Base-by-base conservation (phyloP, 2,329 filamentous ascomycete species). In the Botrytis galanthina region DNA sequence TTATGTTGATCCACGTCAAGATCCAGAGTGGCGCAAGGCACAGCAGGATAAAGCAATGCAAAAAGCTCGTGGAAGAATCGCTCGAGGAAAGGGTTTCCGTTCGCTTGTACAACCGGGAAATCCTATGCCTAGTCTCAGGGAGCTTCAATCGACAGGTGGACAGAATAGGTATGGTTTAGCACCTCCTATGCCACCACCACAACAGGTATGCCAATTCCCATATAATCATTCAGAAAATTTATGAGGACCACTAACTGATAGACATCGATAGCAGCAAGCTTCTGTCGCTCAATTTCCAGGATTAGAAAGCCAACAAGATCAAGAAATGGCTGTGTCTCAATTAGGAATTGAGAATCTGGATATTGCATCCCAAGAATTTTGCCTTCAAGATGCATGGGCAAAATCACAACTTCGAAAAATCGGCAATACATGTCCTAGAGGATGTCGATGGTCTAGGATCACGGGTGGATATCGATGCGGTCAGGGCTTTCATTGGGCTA, bases 401-500 rank as follows among this genome's bases (percentile, higher is more conserved):
- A 67, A 67, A 39, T 29, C 32, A 3, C 64, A 67, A 54, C 64
- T 54, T 29, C 46, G 46, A 37, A 67, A 54, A 7, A 67, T 67
- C 29, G 64, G 46, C 14, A 20, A 67, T 26, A 39, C 32, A 20
- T 67, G 64, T 29, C 32, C 46, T 29, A 37, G 32, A 37, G 64
- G 46, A 39, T 67, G 64, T 39, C 64, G 64, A 39, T 67, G 35
- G 64, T 39, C 20, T 29, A 54, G 35, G 1, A 48, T 54, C 32
- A 20, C n/a, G 2, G 32, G 63, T 18, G 64, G 64, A n/a, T 67
- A 54, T 67, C 51, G 32, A 67, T 67, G 64, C 18, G 64, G n/a
- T 39, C 46, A 37, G 10, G 64, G 46, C 4, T 39, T 54, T 29
- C 64, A 67, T 48, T 67, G 64, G 64, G 46, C 18, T 29, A 39